Evolutionary conservation across 2,329 filamentous ascomycete genomes (phyloP), one percentile per base, ranked within the genome.

Genomic region (Penicillium verrucosum): DNA sequence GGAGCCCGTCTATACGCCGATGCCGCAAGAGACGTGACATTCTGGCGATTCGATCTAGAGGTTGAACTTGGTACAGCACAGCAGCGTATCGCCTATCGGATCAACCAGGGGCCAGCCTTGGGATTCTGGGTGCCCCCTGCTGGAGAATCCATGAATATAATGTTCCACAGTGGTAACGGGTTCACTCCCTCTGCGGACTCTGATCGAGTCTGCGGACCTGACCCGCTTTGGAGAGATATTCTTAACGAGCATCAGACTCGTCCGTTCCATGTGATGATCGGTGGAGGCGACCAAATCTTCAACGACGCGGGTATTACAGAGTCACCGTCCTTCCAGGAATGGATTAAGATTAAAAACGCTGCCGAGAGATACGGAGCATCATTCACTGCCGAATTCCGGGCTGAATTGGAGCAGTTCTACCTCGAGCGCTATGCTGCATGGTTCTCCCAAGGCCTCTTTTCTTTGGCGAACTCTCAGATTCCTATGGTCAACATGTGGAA

Each of bases 401-500:
- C 90, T 45, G 92, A 99, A 74, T 78, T 99, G 5, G 94, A 99
- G 70, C 77, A 76, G 0, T 97, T 95, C 67, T 99, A 96, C 68
- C 81, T 99, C 0, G 84, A 96, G 57, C 85, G 90, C 21, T 99
- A 99, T 68, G 85, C 86, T 58, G 89, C 87, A 82, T 99, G 94
- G 92, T 99, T 97, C 74, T 97, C 92, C 0, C 92, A 96, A 68
- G 94, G 95, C 0, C 78, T 97, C 5, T 99, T 97, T 68, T 86
- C 89, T n/a, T 84, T 99, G 70, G 94, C 93, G 5, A 92, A 88
- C 65, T 89, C 89, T 2, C 93, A 97, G 71, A 97, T 99, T 44
- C 92, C 94, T 9, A 97, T 97, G 92, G 85, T 99, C 67, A 99
- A 99, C 72, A 92, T 99, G 73, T 97, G 89, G 81, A 93, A 97